Evolutionary conservation across 306 rosid genomes (phyloP), one percentile per base, ranked within the genome.

Genomic region (Quercus engelmannii): DNA sequence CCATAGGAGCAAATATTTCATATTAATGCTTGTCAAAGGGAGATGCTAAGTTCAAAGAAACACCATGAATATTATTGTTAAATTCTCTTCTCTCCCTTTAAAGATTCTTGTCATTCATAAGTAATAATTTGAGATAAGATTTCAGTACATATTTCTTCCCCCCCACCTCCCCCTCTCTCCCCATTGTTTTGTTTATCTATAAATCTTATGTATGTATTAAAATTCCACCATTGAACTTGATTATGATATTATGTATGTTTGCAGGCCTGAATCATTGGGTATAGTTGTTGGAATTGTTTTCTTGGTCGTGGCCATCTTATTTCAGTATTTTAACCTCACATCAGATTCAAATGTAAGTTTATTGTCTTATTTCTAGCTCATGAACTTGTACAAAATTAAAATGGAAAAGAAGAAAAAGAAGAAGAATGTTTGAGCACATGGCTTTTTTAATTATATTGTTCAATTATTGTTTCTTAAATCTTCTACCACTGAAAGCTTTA

Each of bases 191-290:
- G 33, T 65, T 30, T 31, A 33, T 20, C 51, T 67, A 26, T 19
- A 31, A 15, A 18, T 7, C 52, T 9, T 33, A 10, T 67, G 52
- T 8, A 19, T 28, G 17, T 9, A 31, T 33, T 6, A 31, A 31
- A 6, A 31, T 33, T 30, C 46, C 43, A 30, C 19, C 15, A 31
- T 54, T 9, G 51, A 35, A 33, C 56, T 76, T 82, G 46, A 85
- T 23, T 69, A 19, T 26, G 64, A 33, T 49, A 74, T 61, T 55
- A 54, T 79, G 79, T 79, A 67, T 33, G 30, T 84, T 73, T 78
- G 81, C 90, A 95, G 98, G 89, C 99, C 99, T 9, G 99, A 95
- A 84, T 91, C 98, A 15, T 79, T 95, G 89, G 98, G 99, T 51
- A 85, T 95, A 77, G 99, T 88, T 76, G 96, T 95, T 84, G 96